Evolutionary conservation across 352 stramenopile species (phyloP).

Genomic region (Globisporangium viniferum): DNA sequence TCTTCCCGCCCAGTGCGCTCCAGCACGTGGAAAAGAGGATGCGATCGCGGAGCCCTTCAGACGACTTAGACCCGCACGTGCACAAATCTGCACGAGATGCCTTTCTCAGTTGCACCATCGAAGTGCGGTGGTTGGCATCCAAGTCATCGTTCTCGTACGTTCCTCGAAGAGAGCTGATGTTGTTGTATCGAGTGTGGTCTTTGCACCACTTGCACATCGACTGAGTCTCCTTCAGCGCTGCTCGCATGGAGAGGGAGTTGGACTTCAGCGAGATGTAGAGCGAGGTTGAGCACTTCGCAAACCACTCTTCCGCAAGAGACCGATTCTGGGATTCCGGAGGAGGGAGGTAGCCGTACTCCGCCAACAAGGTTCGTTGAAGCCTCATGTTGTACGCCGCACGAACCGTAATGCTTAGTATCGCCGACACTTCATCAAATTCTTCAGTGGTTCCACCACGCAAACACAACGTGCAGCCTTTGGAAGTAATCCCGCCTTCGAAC

Average conservation of each 20-base stretch:
- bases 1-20: conserved; percentile 73
- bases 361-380: conserved; percentile 57
- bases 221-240: conserved; percentile 75
- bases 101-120: background rate
- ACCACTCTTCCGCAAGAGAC: conserved; percentile 80
- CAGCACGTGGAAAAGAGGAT: conserved; percentile 86
- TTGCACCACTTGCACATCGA: conserved; percentile 86
- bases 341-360: conserved; percentile 59
- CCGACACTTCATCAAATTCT: conserved; percentile 69
- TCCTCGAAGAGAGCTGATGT: conserved; percentile 74
- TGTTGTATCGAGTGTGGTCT: conserved; percentile 75
- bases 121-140: conserved; percentile 16
- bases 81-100: conserved; percentile 34
- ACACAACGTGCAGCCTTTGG: conserved; percentile 80
- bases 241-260: conserved; percentile 82
- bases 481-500: conserved; percentile 73
- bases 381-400: conserved; percentile 80
- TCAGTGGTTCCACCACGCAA: conserved; percentile 61
- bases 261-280: conserved; percentile 85
- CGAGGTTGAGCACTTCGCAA: conserved; percentile 74
- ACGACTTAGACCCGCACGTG: conserved; percentile 62
- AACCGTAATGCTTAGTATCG: conserved; percentile 57
- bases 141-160: conserved; percentile 27
- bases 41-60: conserved; percentile 51
- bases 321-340: conserved; percentile 45